These are phyloP conservation scores for Eucalyptus regnans DNA, from an alignment of 345 rosid species.

Conservation along the genomic window DNA sequence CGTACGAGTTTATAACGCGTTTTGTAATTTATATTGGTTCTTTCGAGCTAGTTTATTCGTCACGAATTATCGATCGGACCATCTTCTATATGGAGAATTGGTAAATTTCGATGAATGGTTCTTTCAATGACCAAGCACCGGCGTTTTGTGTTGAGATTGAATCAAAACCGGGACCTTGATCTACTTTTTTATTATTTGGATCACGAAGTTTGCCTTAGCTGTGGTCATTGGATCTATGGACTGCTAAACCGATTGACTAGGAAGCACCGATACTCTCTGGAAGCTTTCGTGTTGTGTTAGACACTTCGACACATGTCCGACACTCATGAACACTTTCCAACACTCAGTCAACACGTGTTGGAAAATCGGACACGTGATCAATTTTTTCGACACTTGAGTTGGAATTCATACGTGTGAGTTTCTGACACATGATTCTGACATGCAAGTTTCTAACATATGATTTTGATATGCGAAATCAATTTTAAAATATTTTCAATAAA, in stretches of 20 bases:
- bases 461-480: fast-evolving
- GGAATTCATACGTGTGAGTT: fast-evolving
- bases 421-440: fast-evolving
- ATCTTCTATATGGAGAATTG: neutral
- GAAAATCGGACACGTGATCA: fast-evolving
- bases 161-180: neutral
- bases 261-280: fast-evolving
- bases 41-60: neutral
- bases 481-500: no score
- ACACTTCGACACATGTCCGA: fast-evolving
- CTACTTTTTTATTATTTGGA: neutral
- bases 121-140: neutral
- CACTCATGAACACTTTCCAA: no score
- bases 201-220: neutral
- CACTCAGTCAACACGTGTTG: fast-evolving
- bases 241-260: fast-evolving
- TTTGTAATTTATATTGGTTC: neutral
- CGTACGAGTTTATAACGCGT: neutral
- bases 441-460: fast-evolving
- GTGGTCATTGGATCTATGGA: neutral
- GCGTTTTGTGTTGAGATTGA: neutral
- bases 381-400: no score
- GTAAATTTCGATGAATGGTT: neutral
- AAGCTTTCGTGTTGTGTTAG: fast-evolving
- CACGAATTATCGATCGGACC: neutral